Percentiles rank a stretch among this genome's conserved stretches.
phyloP scores from a whole-genome alignment of 1,284 basidiomycete species.

The Leccinum variabile region DNA sequence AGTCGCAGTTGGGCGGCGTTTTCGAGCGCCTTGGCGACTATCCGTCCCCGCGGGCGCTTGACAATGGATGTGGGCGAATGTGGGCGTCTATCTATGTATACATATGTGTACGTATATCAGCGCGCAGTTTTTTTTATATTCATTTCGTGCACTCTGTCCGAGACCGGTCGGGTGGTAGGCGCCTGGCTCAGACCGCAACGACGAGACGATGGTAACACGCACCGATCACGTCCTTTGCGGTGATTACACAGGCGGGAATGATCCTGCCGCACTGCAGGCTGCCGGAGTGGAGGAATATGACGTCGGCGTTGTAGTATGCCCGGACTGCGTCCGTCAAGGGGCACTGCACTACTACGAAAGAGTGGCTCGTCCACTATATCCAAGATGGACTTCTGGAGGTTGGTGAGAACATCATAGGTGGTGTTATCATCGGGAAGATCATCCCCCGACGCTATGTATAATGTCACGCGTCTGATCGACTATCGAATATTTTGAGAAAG shows the following conservation, averaged over 20 bases:
- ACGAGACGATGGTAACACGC: slow-evolving; percentile 6
- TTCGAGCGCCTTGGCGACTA: slow-evolving; percentile 16
- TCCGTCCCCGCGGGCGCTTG: slow-evolving; percentile 7
- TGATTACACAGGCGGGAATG: slow-evolving; percentile 10
- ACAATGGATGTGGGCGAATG: slow-evolving; percentile 16
- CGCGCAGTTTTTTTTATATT: neutral
- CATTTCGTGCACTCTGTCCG: neutral
- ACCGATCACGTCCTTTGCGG: slow-evolving; percentile 21
- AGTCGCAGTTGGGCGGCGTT: slow-evolving; percentile 3
- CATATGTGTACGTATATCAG: neutral
- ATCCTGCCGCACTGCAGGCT: slow-evolving; percentile 12
- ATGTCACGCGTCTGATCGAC: slow-evolving; percentile 14
- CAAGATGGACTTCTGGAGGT: neutral
- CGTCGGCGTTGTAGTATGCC: slow-evolving; percentile 24
- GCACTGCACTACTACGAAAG: slow-evolving; percentile 4
- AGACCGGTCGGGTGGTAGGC: neutral
- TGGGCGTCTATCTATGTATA: slow-evolving; percentile 6
- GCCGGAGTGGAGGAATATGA: slow-evolving; percentile 12
- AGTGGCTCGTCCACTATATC: slow-evolving; percentile 4
- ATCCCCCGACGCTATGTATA: neutral
- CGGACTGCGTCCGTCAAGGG: slow-evolving; percentile 23
- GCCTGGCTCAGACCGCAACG: neutral
- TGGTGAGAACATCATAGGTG: slow-evolving; percentile 1
- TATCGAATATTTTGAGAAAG: neutral
- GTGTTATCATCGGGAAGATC: slow-evolving; percentile 11